A percentile compares a stretch with the other conserved stretches of the same genome.
phyloP scores from a whole-genome alignment of 106 monocot species.

The Acorus calamus region DNA sequence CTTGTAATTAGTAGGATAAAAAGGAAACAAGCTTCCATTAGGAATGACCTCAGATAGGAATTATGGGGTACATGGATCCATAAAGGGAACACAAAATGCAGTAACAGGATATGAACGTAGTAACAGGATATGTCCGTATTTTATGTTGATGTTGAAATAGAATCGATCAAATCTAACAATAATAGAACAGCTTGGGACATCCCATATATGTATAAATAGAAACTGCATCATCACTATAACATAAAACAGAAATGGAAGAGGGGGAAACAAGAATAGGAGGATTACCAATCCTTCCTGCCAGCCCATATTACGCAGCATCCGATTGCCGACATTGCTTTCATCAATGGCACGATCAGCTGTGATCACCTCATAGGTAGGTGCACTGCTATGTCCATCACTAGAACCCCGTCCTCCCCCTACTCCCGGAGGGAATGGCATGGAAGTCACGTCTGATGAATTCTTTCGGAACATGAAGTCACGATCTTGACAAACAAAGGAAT shows the following conservation, averaged over 20 bases:
- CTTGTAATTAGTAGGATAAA: no score
- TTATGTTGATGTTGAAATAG: no score
- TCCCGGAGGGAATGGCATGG: constrained; percentile 95
- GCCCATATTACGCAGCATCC: constrained; percentile 96
- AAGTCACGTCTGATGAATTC: constrained; percentile 49
- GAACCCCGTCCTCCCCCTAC: constrained; percentile 56
- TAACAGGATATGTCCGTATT: no score
- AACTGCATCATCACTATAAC: background rate
- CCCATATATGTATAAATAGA: no score
- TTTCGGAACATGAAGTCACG: constrained; percentile 61
- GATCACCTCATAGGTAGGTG: constrained; percentile 68
- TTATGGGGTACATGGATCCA: no score
- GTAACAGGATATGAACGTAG: no score
- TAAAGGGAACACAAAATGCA: no score
- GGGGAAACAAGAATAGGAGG: constrained; percentile 6
- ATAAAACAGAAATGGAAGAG: background rate
- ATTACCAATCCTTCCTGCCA: constrained; percentile 99
- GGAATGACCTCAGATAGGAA: no score
- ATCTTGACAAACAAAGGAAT: constrained; percentile 81
- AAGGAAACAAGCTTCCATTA: no score
- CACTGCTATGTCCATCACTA: constrained; percentile 23
- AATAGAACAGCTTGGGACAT: no score
- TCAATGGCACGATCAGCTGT: constrained; percentile 78
- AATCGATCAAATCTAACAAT: no score
- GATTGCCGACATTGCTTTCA: constrained; percentile 90